Evolutionary conservation across 2,329 filamentous ascomycete genomes (phyloP).

Genomic region (Mycosphaerelloides madeirae): DNA sequence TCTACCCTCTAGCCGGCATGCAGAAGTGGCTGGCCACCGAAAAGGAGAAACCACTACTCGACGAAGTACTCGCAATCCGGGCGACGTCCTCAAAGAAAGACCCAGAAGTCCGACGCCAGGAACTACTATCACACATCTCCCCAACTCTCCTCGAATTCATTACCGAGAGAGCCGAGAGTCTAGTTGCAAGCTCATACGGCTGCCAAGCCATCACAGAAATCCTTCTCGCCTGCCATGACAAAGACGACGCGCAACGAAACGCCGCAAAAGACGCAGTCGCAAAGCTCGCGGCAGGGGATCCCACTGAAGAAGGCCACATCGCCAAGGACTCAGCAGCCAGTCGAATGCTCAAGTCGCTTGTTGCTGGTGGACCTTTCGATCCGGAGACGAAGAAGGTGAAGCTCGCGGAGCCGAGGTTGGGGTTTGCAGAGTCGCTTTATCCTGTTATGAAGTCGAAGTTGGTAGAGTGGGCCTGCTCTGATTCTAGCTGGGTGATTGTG

Average conservation of each 20-base stretch:
- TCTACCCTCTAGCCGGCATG: slow-evolving; percentile 71
- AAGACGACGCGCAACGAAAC: slow-evolving; percentile 34
- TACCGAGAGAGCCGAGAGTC: slow-evolving; percentile 58
- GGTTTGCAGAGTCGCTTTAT: slow-evolving; percentile 79
- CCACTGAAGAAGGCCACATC: slow-evolving; percentile 52
- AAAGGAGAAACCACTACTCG: slow-evolving; percentile 61
- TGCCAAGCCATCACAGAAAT: slow-evolving; percentile 82
- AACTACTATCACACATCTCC: slow-evolving; percentile 70
- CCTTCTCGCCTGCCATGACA: slow-evolving; percentile 73
- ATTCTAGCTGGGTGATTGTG: slow-evolving; percentile 81
- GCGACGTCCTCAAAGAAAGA: slow-evolving; percentile 91
- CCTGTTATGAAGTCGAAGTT: slow-evolving; percentile 70
- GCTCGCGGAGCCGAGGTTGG: slow-evolving; percentile 67
- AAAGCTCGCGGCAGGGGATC: slow-evolving; percentile 36
- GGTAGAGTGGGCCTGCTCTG: slow-evolving; percentile 77
- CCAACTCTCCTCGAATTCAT: slow-evolving; percentile 72
- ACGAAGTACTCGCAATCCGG: slow-evolving; percentile 73
- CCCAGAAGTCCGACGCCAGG: slow-evolving; percentile 65
- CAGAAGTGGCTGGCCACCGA: slow-evolving; percentile 60
- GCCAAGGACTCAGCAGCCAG: slow-evolving; percentile 61
- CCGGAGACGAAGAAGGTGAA: slow-evolving; percentile 63
- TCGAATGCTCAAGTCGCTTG: slow-evolving; percentile 84
- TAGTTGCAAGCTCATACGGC: slow-evolving; percentile 73
- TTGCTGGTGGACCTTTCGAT: slow-evolving; percentile 85
- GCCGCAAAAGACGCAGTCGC: slow-evolving; percentile 64